phyloP scores from a whole-genome alignment of 768 basidiomycete species.

The Trametes elegans region DNA sequence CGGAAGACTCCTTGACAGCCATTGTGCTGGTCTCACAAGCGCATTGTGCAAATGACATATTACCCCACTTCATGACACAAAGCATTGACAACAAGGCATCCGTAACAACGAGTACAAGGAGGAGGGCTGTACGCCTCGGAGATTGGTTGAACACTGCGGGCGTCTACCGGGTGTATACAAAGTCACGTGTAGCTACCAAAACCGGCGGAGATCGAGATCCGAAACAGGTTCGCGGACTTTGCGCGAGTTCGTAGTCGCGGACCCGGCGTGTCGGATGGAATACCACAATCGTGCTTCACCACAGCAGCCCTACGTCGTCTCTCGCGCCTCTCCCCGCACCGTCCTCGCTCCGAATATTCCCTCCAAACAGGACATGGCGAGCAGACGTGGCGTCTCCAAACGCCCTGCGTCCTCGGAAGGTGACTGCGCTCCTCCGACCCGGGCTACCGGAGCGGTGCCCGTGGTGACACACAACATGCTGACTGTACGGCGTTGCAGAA shows the following conservation, averaged over 20 bases:
- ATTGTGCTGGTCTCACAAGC: too few relatives aligned
- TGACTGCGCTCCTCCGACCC: conserved; percentile 31
- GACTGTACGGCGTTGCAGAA: conserved; percentile 43
- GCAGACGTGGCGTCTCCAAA: conserved; percentile 56
- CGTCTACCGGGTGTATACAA: too few relatives aligned
- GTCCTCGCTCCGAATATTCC: conserved; percentile 5
- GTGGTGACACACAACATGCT: conserved; percentile 11
- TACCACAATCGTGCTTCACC: conserved; percentile 14
- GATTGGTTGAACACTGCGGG: too few relatives aligned
- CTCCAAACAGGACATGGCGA: too few relatives aligned
- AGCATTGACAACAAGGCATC: too few relatives aligned
- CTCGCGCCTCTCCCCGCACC: conserved; percentile 4
- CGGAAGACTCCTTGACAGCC: too few relatives aligned
- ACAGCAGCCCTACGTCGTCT: conserved; percentile 1
- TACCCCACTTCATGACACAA: too few relatives aligned
- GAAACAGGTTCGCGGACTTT: conserved; percentile 19
- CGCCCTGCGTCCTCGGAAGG: conserved; percentile 80
- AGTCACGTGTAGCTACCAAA: conserved; percentile 2
- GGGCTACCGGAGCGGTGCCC: background rate
- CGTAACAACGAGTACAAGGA: too few relatives aligned
- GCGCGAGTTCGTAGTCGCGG: conserved; percentile 15
- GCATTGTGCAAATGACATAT: too few relatives aligned
- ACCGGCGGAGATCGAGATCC: conserved; percentile 12
- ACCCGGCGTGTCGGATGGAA: conserved; percentile 20
- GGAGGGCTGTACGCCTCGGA: too few relatives aligned